phyloP scores from a whole-genome alignment of 176 grass and related monocot species.

The sorghum (Sorghum bicolor) region Sorghum_bicolor_NCBIv3 NC_012878.2:55925501-55926000 shows the following conservation, averaged over 20 bases:
- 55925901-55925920: background rate
- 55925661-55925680: background rate
- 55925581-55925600: slow-evolving; percentile 2
- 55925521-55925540: slow-evolving; percentile 59
- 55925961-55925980: slow-evolving; percentile 98
- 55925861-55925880: slow-evolving; percentile 24
- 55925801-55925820: slow-evolving; percentile 80
- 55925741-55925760: slow-evolving; percentile 90
- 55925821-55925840: background rate
- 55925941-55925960: slow-evolving; percentile 92
- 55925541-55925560: background rate
- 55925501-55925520: slow-evolving; percentile 91
- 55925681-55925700: background rate
- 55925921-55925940: slow-evolving; percentile 84
- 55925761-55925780: slow-evolving; percentile 79
- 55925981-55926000: slow-evolving; percentile 90
- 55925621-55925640: background rate
- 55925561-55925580: slow-evolving; percentile 5
- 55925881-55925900: background rate
- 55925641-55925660: background rate
- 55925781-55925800: slow-evolving; percentile 90
- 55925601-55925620: slow-evolving; percentile 2
- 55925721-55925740: slow-evolving; percentile 58
- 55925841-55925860: background rate
- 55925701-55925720: slow-evolving; percentile 10